Evolutionary conservation across 306 rosid genomes (phyloP), one percentile per base, ranked within the genome.

Genomic region (Boehmeria nivea): DNA sequence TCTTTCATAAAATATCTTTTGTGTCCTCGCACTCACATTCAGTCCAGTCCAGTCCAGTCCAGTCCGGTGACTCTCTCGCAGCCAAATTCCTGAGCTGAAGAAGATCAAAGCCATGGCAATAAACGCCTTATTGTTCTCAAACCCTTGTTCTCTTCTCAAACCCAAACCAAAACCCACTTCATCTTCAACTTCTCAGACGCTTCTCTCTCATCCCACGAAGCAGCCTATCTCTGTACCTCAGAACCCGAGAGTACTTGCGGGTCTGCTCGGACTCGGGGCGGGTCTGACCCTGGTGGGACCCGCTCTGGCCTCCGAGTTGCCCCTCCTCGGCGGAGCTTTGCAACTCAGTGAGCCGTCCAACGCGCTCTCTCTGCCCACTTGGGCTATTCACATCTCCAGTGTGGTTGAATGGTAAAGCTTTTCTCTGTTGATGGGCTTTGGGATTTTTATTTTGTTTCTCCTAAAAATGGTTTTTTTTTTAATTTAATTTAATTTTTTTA

Each of bases 311-410:
- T 61, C 75, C 19, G 78, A 73, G 64, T 65, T 83, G 33, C 77
- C 64, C 3, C 55, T 49, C 6, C n/a, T n/a, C n/a, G n/a, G n/a
- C n/a, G n/a, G n/a, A n/a, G n/a, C n/a, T n/a, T 25, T 70, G 71
- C 78, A 78, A 26, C 72, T 87, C 31, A 69, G 67, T 7, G 99
- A 87, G 73, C 99, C 99, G 37, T 23, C 80, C 57, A 91, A 91
- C 70, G 95, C 96, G 14, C 96, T 91, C 33, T 91, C 99, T 52
- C 67, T 91, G 62, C 96, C 96, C 64, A 91, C 99, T 1, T 91
- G 96, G 96, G 89, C 99, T 58, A 40, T 87, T 23, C 99, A 91
- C 23, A 89, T 87, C 26, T 91, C 96, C 65, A 91, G 96, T 43
- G 99, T 91, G 12, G 68, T 66, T 64, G 96, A 87, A 70, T 84